These are phyloP conservation scores for Harrya chromipes DNA, from an alignment of 768 basidiomycete species.

Conservation along the genomic window DNA sequence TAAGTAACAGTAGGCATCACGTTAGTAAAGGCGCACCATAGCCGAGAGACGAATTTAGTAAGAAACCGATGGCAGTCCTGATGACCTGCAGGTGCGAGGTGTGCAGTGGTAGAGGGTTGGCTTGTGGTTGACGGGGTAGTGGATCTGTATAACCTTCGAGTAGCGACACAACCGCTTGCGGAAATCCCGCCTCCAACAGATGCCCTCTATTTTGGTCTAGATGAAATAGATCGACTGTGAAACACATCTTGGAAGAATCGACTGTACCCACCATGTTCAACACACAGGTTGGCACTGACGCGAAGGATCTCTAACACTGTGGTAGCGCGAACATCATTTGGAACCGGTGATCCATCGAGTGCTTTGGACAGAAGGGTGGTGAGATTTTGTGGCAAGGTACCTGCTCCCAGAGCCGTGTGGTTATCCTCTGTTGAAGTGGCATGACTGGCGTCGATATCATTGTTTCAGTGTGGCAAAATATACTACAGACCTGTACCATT, in stretches of 20 bases:
- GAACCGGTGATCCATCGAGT: slow-evolving; percentile 46
- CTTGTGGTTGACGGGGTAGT: slow-evolving; percentile 37
- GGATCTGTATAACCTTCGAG: slow-evolving; percentile 60
- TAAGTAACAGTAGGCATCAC: slow-evolving; percentile 1
- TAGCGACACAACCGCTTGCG: slow-evolving; percentile 61
- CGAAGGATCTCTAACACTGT: slow-evolving; percentile 69
- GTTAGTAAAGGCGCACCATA: slow-evolving; percentile 52
- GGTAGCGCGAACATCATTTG: slow-evolving; percentile 43
- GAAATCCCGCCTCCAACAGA: slow-evolving; percentile 68
- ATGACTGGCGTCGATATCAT: slow-evolving; percentile 18
- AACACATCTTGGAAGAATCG: neutral
- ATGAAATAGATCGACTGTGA: slow-evolving; percentile 1
- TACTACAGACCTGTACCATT: slow-evolving; percentile 45
- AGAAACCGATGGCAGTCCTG: slow-evolving; percentile 73
- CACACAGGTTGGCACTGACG: slow-evolving; percentile 79
- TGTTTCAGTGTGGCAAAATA: neutral
- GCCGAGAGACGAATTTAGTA: slow-evolving; percentile 74
- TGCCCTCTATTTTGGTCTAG: slow-evolving; percentile 73
- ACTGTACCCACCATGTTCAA: slow-evolving; percentile 65
- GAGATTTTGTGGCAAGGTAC: slow-evolving; percentile 61
- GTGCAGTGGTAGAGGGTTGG: slow-evolving; percentile 49
- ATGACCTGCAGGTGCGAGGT: slow-evolving; percentile 67
- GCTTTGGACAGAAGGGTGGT: slow-evolving; percentile 57
- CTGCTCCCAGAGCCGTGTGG: slow-evolving; percentile 65
- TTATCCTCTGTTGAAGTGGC: slow-evolving; percentile 55